These are phyloP conservation scores for Nannizziopsis barbatae DNA, from an alignment of 2,329 filamentous ascomycete species.

Conservation along the genomic window DNA sequence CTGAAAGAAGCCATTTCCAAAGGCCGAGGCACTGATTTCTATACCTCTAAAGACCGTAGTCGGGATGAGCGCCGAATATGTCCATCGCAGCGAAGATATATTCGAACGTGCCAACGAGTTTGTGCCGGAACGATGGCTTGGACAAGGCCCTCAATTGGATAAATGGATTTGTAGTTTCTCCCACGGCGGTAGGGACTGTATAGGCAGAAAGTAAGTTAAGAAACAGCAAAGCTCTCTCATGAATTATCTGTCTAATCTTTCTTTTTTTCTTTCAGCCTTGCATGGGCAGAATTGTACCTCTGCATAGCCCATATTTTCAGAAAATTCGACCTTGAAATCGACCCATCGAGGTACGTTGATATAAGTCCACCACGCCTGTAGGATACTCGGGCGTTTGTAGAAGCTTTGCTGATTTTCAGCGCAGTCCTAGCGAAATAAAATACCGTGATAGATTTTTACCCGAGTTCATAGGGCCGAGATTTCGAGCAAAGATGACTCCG, in stretches of 20 bases:
- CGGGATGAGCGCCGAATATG: slow-evolving; percentile 19
- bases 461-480: slow-evolving; percentile 1
- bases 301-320: slow-evolving; percentile 8
- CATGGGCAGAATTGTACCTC: slow-evolving; percentile 10
- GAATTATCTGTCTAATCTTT: neutral
- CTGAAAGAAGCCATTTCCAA: neutral
- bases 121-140: slow-evolving; percentile 7
- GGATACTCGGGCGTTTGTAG: neutral
- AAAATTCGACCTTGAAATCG: slow-evolving; percentile 9
- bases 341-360: slow-evolving; percentile 1
- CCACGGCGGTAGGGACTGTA: neutral
- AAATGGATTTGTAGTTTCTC: slow-evolving; percentile 8
- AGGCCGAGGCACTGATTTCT: neutral
- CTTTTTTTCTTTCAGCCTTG: slow-evolving; percentile 2
- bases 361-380: neutral
- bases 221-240: neutral
- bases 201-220: slow-evolving; percentile 4
- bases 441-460: slow-evolving; percentile 5
- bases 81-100: slow-evolving; percentile 19
- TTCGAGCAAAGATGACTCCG: slow-evolving; percentile 1
- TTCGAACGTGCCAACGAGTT: slow-evolving; percentile 7
- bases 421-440: slow-evolving; percentile 1
- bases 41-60: slow-evolving; percentile 20
- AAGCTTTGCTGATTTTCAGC: neutral
- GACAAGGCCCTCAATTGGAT: neutral